Conservation (phyloP, 2,329 filamentous ascomycete genomes). For the Exophiala mesophila region DNA sequence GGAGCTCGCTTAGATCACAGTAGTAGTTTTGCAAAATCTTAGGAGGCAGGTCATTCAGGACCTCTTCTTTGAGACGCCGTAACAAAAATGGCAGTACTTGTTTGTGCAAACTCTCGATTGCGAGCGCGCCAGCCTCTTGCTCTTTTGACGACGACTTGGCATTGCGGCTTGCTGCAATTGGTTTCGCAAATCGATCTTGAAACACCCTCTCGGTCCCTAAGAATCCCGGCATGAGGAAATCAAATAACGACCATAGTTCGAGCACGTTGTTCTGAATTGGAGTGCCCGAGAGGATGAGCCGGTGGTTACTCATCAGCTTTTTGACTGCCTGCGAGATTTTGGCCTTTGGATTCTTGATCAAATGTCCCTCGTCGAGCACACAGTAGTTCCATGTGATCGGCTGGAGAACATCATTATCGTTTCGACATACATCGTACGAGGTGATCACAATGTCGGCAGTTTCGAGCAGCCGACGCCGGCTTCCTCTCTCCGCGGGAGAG, state of each 20-base stretch:
- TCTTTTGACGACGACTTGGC: slow-evolving; percentile 98
- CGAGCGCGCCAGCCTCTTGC: slow-evolving; percentile 91
- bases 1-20: slow-evolving; percentile 91
- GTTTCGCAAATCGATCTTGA: slow-evolving; percentile 88
- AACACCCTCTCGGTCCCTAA: slow-evolving; percentile 96
- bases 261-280: slow-evolving; percentile 98
- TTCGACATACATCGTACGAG: slow-evolving; percentile 95
- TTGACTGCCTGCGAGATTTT: slow-evolving; percentile 95
- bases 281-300: slow-evolving; percentile 91
- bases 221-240: slow-evolving; percentile 99
- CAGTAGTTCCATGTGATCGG: slow-evolving; percentile 95
- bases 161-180: slow-evolving; percentile 88
- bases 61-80: slow-evolving; percentile 93
- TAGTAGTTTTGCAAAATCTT: slow-evolving; percentile 99
- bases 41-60: slow-evolving; percentile 88
- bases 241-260: slow-evolving; percentile 95
- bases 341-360: slow-evolving; percentile 98
- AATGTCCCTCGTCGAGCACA: slow-evolving; percentile 91
- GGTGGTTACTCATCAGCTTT: slow-evolving; percentile 81
- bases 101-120: slow-evolving; percentile 97
- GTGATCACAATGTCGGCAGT: slow-evolving; percentile 91
- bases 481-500: slow-evolving; percentile 71
- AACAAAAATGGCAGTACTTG: slow-evolving; percentile 95
- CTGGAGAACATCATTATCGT: slow-evolving; percentile 80
- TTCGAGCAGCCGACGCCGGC: slow-evolving; percentile 63